Percentiles rank a stretch among this genome's conserved stretches.
phyloP scores from a whole-genome alignment of 2,329 filamentous ascomycete genomes.

The Incumbomyces lentus region DNA sequence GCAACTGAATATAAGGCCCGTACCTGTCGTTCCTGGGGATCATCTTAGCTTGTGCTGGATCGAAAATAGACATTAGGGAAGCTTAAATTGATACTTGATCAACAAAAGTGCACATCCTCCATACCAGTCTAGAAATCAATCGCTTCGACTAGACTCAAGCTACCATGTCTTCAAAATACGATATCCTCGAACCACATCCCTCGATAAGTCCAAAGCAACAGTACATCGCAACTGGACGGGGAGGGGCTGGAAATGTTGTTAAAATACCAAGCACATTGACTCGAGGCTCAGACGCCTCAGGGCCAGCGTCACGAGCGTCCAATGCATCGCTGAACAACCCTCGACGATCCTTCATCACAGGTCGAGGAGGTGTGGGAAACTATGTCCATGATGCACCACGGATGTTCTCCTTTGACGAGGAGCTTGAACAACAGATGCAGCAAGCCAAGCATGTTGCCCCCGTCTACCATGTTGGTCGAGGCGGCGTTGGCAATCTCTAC shows the following conservation, averaged over 20 bases:
- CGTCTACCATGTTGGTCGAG: slow-evolving; percentile 54
- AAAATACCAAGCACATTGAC: slow-evolving; percentile 43
- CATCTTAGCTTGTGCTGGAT: too few species aligned
- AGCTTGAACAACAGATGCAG: slow-evolving; percentile 48
- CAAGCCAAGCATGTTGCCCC: slow-evolving; percentile 44
- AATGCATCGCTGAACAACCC: slow-evolving; percentile 32
- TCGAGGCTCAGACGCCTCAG: slow-evolving; percentile 30
- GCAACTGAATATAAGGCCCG: neutral
- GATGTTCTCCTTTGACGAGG: slow-evolving; percentile 59
- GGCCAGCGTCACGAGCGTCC: slow-evolving; percentile 40
- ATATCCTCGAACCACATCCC: slow-evolving; percentile 52
- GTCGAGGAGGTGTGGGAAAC: slow-evolving; percentile 48
- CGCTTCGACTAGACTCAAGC: too few species aligned
- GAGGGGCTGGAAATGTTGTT: slow-evolving; percentile 49
- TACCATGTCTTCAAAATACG: slow-evolving; percentile 32
- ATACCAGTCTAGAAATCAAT: too few species aligned
- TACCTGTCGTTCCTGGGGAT: neutral
- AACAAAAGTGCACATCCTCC: neutral
- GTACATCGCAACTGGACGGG: slow-evolving; percentile 44
- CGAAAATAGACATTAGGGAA: slow-evolving; percentile 9
- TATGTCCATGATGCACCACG: slow-evolving; percentile 40
- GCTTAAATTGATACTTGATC: neutral
- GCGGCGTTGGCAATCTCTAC: slow-evolving; percentile 46
- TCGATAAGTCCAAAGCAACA: slow-evolving; percentile 39
- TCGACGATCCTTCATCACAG: slow-evolving; percentile 33